Percentiles rank a stretch among this genome's conserved stretches.
Evolutionary conservation across 2,329 filamentous ascomycete species (phyloP).

Genomic region (Neofusicoccum ribis): DNA sequence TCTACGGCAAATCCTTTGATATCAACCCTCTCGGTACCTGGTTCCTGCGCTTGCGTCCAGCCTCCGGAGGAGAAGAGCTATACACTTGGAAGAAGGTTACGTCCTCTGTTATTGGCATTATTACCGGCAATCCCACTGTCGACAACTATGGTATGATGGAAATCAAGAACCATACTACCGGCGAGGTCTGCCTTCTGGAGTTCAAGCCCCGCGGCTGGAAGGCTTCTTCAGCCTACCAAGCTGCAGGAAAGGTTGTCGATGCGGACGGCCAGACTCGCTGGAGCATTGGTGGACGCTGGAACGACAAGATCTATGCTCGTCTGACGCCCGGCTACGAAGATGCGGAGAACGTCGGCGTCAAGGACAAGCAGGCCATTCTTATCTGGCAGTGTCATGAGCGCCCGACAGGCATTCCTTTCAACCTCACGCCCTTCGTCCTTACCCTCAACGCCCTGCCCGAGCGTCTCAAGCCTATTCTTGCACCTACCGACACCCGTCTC

Average conservation of each 20-base stretch:
- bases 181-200: conserved; percentile 83
- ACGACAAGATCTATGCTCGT: conserved; percentile 93
- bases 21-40: conserved; percentile 95
- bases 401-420: conserved; percentile 87
- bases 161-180: conserved; percentile 95
- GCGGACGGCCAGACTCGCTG: conserved; percentile 76
- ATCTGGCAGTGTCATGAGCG: conserved; percentile 89
- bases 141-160: conserved; percentile 98
- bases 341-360: conserved; percentile 28
- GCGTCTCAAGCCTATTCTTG: conserved; percentile 71
- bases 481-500: conserved; percentile 91
- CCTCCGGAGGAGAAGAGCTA: conserved; percentile 74
- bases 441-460: conserved; percentile 92
- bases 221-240: conserved; percentile 84
- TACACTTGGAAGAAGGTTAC: conserved; percentile 99
- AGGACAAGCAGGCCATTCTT: conserved; percentile 74
- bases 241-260: conserved; percentile 83
- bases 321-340: conserved; percentile 89
- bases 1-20: conserved; percentile 96
- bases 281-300: conserved; percentile 93
- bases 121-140: conserved; percentile 93
- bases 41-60: conserved; percentile 84
- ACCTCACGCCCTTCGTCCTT: conserved; percentile 92
- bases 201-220: conserved; percentile 98
- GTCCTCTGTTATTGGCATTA: conserved; percentile 95